Evolutionary conservation across 768 basidiomycete species (phyloP).

Genomic region (Boletus subparvulus): DNA sequence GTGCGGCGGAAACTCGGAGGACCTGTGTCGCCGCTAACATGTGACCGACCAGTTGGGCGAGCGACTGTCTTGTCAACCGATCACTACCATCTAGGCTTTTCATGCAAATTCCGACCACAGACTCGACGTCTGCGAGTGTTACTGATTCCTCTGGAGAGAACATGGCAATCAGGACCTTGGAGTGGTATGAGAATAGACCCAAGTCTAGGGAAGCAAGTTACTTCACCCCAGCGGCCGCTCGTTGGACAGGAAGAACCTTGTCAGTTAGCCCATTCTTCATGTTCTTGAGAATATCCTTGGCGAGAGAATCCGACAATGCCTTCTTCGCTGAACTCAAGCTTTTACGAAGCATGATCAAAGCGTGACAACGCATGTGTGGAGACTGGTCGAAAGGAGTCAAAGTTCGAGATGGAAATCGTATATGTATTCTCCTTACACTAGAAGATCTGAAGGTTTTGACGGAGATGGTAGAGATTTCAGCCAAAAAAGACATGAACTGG

Average conservation of each 20-base stretch:
- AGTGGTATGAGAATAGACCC: conserved; percentile 15
- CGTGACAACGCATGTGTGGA: conserved; percentile 79
- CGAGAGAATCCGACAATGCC: conserved; percentile 74
- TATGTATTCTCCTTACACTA: conserved; percentile 46
- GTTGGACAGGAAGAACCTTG: conserved; percentile 82
- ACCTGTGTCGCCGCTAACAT: conserved; percentile 82
- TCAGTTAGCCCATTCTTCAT: conserved; percentile 74
- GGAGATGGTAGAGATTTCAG: conserved; percentile 69
- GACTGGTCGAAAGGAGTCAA: conserved; percentile 45
- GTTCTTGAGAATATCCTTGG: conserved; percentile 84
- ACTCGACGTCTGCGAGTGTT: conserved; percentile 72
- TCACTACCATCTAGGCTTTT: conserved; percentile 82
- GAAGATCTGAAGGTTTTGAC: conserved; percentile 74
- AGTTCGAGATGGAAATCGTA: not conserved
- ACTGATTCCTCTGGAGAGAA: conserved; percentile 57
- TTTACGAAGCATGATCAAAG: conserved; percentile 75
- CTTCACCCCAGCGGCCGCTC: conserved; percentile 74
- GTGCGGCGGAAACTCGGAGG: conserved; percentile 47
- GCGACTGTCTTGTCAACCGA: conserved; percentile 75
- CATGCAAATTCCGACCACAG: conserved; percentile 61
- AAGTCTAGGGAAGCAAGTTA: not conserved
- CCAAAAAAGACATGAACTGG: conserved; percentile 94
- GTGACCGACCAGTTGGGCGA: conserved; percentile 79
- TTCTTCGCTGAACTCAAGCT: conserved; percentile 77
- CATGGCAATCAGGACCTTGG: conserved; percentile 55